Percentiles rank a stretch among this genome's conserved stretches.
Conservation (phyloP, 1,284 basidiomycete genomes). For the Cutaneotrichosporon spelunceum region DNA sequence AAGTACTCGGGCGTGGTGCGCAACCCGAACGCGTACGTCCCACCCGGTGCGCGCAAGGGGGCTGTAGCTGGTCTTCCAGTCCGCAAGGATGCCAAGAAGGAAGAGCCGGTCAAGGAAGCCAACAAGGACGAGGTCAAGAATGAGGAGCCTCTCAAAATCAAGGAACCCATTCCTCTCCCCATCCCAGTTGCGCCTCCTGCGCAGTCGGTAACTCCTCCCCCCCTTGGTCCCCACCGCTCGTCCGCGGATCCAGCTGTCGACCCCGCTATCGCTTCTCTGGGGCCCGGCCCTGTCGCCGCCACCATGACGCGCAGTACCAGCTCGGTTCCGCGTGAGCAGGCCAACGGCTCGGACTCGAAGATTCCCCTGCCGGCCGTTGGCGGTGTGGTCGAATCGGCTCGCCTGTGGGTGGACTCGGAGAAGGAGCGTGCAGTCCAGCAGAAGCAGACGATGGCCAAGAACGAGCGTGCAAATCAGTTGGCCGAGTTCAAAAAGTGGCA, state of each 20-base stretch:
- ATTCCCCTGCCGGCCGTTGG: slow-evolving; percentile 19
- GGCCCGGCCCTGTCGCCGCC: slow-evolving; percentile 15
- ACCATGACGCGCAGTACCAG: slow-evolving; percentile 25
- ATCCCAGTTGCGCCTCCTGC: slow-evolving; percentile 3
- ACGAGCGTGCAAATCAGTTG: slow-evolving; percentile 60
- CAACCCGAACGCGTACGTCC: slow-evolving; percentile 83
- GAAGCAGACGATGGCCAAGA: slow-evolving; percentile 83
- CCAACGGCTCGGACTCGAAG: slow-evolving; percentile 22
- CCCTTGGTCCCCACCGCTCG: slow-evolving; percentile 12
- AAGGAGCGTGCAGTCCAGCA: slow-evolving; percentile 83
- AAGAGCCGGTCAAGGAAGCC: slow-evolving; percentile 8
- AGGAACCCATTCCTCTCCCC: neutral
- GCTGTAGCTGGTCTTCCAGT: slow-evolving; percentile 23
- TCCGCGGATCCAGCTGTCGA: slow-evolving; percentile 30
- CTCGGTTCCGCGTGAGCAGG: slow-evolving; percentile 17
- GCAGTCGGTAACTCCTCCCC: slow-evolving; percentile 9
- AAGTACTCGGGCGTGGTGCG: slow-evolving; percentile 95
- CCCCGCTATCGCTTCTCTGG: slow-evolving; percentile 25
- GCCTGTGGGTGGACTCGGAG: slow-evolving; percentile 84
- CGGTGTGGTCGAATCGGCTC: slow-evolving; percentile 58
- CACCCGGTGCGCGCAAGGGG: slow-evolving; percentile 70
- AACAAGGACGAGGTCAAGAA: slow-evolving; percentile 11
- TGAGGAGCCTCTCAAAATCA: slow-evolving; percentile 8
- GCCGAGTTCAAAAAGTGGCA: slow-evolving; percentile 90
- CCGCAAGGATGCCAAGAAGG: slow-evolving; percentile 15